Evolutionary conservation across 768 basidiomycete genomes (phyloP).

Genomic region (Symmetrospora coprosmae): DNA sequence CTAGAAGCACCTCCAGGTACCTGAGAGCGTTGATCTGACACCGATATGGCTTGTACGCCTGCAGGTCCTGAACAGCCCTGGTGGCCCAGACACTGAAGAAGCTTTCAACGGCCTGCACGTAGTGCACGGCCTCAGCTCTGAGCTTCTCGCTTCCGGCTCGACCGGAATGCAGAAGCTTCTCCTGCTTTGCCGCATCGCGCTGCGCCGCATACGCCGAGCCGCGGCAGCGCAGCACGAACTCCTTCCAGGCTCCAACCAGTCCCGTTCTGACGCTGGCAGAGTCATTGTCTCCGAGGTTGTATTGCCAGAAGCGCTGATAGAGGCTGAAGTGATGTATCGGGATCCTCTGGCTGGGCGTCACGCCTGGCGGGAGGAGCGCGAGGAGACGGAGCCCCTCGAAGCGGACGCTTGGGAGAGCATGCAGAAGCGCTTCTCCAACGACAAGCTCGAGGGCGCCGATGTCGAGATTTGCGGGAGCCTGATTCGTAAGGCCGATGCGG

Average conservation of each 20-base stretch:
- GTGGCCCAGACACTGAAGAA: neutral
- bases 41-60: conserved; percentile 15
- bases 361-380: neutral
- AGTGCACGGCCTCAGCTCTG: neutral
- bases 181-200: neutral
- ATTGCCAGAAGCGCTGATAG: conserved; percentile 9
- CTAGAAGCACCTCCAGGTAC: neutral
- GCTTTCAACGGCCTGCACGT: neutral
- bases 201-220: conserved; percentile 8
- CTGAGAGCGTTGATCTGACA: neutral
- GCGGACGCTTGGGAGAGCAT: conserved; percentile 14
- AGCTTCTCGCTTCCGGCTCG: neutral
- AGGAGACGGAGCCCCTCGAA: conserved; percentile 8
- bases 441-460: neutral
- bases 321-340: neutral
- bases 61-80: neutral
- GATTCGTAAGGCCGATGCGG: neutral
- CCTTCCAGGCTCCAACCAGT: conserved; percentile 5
- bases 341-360: neutral
- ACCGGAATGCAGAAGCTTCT: neutral
- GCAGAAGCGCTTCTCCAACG: neutral
- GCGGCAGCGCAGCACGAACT: neutral
- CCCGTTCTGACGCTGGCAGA: neutral
- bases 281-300: conserved; percentile 1
- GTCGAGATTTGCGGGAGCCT: neutral